These are phyloP conservation scores for Vicia villosa DNA, from an alignment of 306 rosid genomes.

Conservation along the genomic window DNA sequence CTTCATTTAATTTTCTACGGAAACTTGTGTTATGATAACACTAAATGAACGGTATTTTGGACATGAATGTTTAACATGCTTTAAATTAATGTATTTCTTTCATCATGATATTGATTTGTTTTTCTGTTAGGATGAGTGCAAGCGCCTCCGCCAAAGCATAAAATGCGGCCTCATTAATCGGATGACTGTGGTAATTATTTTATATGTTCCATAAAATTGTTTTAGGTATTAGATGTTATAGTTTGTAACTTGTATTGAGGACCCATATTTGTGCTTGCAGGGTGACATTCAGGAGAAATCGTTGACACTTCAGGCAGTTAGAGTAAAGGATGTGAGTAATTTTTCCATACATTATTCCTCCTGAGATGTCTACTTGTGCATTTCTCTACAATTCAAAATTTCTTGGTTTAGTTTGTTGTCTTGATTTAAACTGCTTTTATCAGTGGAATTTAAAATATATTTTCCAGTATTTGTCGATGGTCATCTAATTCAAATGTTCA, in stretches of 20 bases:
- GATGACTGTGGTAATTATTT: constrained; percentile 75
- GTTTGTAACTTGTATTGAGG: constrained; percentile 41
- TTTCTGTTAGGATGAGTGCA: constrained; percentile 86
- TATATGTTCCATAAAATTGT: constrained; percentile 28
- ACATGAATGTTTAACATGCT: neutral
- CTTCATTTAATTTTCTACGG: neutral
- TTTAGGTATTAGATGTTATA: constrained; percentile 17
- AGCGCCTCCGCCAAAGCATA: constrained; percentile 96
- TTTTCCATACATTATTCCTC: constrained; percentile 14
- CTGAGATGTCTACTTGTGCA: constrained; percentile 5
- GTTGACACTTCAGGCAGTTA: constrained; percentile 71
- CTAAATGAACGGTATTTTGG: neutral
- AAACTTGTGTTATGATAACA: neutral
- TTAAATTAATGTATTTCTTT: constrained; percentile 11
- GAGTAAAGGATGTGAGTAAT: constrained; percentile 94
- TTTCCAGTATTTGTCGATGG: constrained; percentile 5
- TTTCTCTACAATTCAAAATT: too few relatives aligned
- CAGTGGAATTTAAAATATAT: constrained; percentile 14
- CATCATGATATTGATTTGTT: constrained; percentile 28
- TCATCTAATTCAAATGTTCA: constrained; percentile 31
- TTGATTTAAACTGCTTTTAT: constrained; percentile 2
- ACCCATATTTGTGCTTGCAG: constrained; percentile 49
- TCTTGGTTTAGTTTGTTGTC: neutral
- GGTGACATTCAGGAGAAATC: constrained; percentile 97
- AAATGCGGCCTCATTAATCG: constrained; percentile 93